Percentiles rank a stretch among this genome's conserved stretches.
Conservation (phyloP, 352 stramenopile genomes). For the Blastocystis sp. region DNA sequence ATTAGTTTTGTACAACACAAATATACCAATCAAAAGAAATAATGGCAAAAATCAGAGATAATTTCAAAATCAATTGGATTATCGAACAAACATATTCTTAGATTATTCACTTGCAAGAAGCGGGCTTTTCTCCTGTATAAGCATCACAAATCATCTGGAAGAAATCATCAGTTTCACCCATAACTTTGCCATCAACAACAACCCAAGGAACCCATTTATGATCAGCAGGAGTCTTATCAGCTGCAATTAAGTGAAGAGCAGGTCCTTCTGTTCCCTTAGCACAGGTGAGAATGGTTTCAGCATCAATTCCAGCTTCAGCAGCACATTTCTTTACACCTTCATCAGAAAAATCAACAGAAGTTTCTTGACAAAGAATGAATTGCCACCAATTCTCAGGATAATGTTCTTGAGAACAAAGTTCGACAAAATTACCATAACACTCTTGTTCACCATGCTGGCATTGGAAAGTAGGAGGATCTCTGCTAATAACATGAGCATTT, state of each 20-base stretch:
- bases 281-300: conserved; percentile 2
- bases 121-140: conserved; percentile 59
- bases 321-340: conserved; percentile 45
- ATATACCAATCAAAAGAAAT: conserved; percentile 10
- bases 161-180: conserved; percentile 11
- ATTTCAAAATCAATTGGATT: not conserved
- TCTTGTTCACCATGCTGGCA: conserved; percentile 61
- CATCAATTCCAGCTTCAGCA: not conserved
- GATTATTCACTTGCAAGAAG: not conserved
- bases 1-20: not conserved
- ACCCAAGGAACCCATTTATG: conserved; percentile 58
- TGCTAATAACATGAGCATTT: conserved; percentile 40
- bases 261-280: conserved; percentile 59
- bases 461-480: conserved; percentile 61
- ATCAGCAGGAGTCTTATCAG: conserved; percentile 44
- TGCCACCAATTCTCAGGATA: conserved; percentile 45
- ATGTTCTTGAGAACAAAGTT: conserved; percentile 44
- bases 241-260: conserved; percentile 43
- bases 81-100: not conserved
- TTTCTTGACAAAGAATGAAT: conserved; percentile 52
- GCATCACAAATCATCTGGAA: conserved; percentile 49
- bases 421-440: conserved; percentile 58
- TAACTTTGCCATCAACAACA: conserved; percentile 24
- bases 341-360: conserved; percentile 37
- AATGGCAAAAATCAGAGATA: not conserved